A percentile compares a stretch with the other conserved stretches of the same genome.
These are phyloP conservation scores for Coprinellus micaceus DNA, from an alignment of 768 basidiomycete genomes.

Conservation along the genomic window DNA sequence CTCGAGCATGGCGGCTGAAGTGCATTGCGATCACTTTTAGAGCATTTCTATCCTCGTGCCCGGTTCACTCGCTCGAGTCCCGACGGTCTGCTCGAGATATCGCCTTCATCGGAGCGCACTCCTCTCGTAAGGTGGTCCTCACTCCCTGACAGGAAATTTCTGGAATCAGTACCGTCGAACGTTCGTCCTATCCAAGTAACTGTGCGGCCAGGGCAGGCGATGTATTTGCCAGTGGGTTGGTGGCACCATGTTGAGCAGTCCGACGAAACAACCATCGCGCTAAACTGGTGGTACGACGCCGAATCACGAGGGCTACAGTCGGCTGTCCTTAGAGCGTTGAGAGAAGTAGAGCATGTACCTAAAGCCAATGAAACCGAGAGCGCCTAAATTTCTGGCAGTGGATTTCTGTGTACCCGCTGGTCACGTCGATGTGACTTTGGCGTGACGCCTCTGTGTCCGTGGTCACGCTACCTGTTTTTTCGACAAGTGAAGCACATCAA, in stretches of 20 bases:
- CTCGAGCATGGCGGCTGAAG: background rate
- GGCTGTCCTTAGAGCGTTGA: slow-evolving; percentile 62
- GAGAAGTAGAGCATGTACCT: slow-evolving; percentile 39
- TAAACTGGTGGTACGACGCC: slow-evolving; percentile 91
- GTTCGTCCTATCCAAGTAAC: slow-evolving; percentile 66
- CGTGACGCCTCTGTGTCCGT: background rate
- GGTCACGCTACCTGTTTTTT: background rate
- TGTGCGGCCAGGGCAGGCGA: slow-evolving; percentile 66
- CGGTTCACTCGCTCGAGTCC: slow-evolving; percentile 49
- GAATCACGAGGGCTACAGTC: slow-evolving; percentile 70
- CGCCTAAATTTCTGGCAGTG: background rate
- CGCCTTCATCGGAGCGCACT: slow-evolving; percentile 24
- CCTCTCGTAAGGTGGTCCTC: slow-evolving; percentile 81
- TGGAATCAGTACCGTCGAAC: slow-evolving; percentile 42
- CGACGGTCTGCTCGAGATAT: slow-evolving; percentile 25
- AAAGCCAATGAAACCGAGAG: slow-evolving; percentile 29
- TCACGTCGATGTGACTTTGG: background rate
- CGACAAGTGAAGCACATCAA: background rate
- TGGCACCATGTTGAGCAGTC: slow-evolving; percentile 87
- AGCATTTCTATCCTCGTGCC: slow-evolving; percentile 64
- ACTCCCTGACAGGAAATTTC: slow-evolving; percentile 51
- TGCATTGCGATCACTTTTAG: slow-evolving; percentile 31
- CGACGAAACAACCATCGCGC: slow-evolving; percentile 56
- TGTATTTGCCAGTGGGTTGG: slow-evolving; percentile 93
- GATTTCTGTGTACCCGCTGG: background rate